Evolutionary conservation across 371 early-diverging fungal genomes (phyloP).

Genomic region (Apophysomyces variabilis): DNA sequence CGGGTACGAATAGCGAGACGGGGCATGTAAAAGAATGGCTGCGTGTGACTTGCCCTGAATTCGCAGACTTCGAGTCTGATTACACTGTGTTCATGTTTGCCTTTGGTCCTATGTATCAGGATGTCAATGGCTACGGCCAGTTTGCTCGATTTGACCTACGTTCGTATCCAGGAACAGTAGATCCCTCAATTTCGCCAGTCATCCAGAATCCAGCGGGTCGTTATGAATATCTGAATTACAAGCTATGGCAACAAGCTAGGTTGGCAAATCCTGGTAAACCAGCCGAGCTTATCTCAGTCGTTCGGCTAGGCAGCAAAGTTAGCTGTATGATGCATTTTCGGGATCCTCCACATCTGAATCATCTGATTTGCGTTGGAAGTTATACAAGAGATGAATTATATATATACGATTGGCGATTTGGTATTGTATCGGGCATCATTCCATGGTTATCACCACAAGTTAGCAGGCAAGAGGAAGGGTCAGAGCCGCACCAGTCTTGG

Average conservation of each 20-base stretch:
- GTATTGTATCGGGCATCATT: constrained; percentile 4
- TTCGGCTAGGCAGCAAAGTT: constrained; percentile 24
- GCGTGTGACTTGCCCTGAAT: constrained; percentile 19
- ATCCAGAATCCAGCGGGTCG: constrained; percentile 22
- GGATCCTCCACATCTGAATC: constrained; percentile 35
- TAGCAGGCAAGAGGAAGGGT: background rate
- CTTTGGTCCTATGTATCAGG: constrained; percentile 25
- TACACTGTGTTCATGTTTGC: constrained; percentile 32
- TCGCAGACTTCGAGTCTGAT: constrained; percentile 16
- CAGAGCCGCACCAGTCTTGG: background rate
- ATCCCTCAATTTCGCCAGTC: constrained; percentile 30
- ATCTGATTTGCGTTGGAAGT: constrained; percentile 37
- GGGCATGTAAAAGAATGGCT: constrained; percentile 24
- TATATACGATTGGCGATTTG: constrained; percentile 39
- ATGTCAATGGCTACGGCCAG: constrained; percentile 29
- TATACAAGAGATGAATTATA: constrained; percentile 33
- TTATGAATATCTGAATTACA: constrained; percentile 5
- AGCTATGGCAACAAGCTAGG: background rate
- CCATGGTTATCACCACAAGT: background rate
- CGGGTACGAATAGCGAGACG: constrained; percentile 2
- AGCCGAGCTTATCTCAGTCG: constrained; percentile 14
- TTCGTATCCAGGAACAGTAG: constrained; percentile 17
- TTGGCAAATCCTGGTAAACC: background rate
- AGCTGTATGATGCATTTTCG: constrained; percentile 42
- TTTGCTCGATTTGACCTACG: constrained; percentile 30